Base-by-base conservation (phyloP, 2,329 filamentous ascomycete species). In the Bipolaris zeicola region DNA sequence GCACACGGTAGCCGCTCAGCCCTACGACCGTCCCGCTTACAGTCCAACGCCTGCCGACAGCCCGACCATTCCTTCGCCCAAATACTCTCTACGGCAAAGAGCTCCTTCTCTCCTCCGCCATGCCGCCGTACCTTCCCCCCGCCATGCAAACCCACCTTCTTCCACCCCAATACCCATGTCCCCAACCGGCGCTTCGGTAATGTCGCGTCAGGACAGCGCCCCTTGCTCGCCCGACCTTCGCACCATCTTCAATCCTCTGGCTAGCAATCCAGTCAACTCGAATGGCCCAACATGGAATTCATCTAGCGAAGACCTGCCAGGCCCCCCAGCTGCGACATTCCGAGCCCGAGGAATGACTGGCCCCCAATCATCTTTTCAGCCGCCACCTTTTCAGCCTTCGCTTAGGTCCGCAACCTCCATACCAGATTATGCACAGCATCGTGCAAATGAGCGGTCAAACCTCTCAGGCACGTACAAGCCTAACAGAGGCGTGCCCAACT, bases 51-150 rank as follows among this genome's bases (percentile, higher is more conserved):
- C 67, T 11, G 64, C 65, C 13, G 64, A 69, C 22, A 75, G 71
- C 57, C 70, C 72, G 28, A 65, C 71, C 22, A 65, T 73, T 16
- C 66, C 78, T 26, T 76, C 77, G 47, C 78, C 79, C 36, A 77
- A 80, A 53, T 72, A 78, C 20, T 68, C 73, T 22, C 67, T 76
- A 11, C 74, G 79, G 22, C 76, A 77, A 58, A 72, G 76, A 31
- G 77, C 78, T 1, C 73, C 79, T 16, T 74, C 76, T 11, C 73
- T 77, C 28, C 72, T 80, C 52, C 73, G 75, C 50, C 70, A 73
- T 62, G 64, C 71, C 38, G 66, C 67, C 5, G 58, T 69, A 3
- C 64, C 70, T 26, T 69, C 71, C 37, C 65, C 72, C n/a, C 64
- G 68, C 34, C 65, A 67, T 55, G 62, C 61, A 50, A 64, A 62